These are phyloP conservation scores for Bryoerythrophyllum caledonicum DNA, from an alignment of 225 moss, liverwort and hornwort genomes.

Conservation along the genomic window DNA sequence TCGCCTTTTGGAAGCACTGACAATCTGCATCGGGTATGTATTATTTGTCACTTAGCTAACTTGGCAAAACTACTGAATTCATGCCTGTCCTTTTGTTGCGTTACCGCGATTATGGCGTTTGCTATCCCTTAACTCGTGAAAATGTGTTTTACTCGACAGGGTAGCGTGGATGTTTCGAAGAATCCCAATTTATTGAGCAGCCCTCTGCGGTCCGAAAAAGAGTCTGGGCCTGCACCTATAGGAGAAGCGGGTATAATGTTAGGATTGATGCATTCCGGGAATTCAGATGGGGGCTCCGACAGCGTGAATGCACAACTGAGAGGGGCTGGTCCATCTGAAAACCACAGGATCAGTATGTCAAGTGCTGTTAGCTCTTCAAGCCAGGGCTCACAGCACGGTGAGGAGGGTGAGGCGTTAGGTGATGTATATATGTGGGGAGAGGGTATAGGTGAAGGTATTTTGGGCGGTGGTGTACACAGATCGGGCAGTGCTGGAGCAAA, in stretches of 20 bases:
- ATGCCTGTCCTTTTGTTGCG: background rate
- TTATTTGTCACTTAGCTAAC: background rate
- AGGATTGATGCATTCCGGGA: conserved; percentile 92
- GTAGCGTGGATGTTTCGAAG: conserved; percentile 52
- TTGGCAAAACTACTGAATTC: background rate
- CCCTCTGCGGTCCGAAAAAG: conserved; percentile 64
- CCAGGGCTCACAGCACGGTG: conserved; percentile 84
- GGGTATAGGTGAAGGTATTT: conserved; percentile 89
- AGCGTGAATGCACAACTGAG: conserved; percentile 57
- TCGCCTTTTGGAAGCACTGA: conserved; percentile 90
- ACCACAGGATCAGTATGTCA: conserved; percentile 93
- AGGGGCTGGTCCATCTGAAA: conserved; percentile 67
- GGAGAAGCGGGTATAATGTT: conserved; percentile 56
- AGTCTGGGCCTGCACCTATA: conserved; percentile 45
- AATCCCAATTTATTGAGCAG: conserved; percentile 59
- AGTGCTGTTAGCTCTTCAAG: conserved; percentile 99
- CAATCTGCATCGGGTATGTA: conserved; percentile 75
- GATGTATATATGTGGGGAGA: conserved; percentile 99
- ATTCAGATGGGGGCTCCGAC: conserved; percentile 89
- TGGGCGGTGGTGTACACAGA: conserved; percentile 78
- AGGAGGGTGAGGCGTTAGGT: conserved; percentile 76
- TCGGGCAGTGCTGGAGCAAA: conserved; percentile 49
- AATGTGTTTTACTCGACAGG: conserved; percentile 41
- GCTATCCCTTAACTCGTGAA: background rate
- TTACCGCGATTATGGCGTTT: background rate